phyloP scores from a whole-genome alignment of 345 rosid species.

The Boechera retrofracta region DNA sequence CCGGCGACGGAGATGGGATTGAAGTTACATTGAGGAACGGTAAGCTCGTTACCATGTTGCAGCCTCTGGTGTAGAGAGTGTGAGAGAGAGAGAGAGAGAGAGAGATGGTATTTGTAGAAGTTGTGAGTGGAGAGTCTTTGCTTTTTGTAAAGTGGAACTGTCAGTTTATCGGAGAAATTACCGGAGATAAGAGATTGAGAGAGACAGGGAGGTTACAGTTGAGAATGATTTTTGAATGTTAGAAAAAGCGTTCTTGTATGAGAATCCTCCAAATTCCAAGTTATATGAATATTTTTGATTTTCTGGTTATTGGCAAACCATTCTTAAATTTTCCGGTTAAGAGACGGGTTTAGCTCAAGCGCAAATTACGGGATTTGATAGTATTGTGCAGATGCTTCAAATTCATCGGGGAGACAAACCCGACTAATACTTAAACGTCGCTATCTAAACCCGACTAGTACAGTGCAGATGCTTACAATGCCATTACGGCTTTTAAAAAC shows the following conservation, averaged over 20 bases:
- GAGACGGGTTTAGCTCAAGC: neutral
- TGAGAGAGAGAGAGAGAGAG: neutral
- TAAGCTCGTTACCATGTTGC: slow-evolving; percentile 46
- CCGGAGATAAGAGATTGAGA: neutral
- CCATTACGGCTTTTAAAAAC: neutral
- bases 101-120: neutral
- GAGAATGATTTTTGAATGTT: neutral
- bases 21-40: slow-evolving; percentile 28
- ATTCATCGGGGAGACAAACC: no score
- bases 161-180: neutral
- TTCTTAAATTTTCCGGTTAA: neutral
- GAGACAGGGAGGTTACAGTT: neutral
- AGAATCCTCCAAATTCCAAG: neutral
- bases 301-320: neutral
- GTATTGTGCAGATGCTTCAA: no score
- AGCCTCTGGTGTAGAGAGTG: neutral
- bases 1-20: neutral
- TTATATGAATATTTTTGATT: no score
- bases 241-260: neutral
- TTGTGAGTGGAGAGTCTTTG: neutral
- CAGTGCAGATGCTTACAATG: neutral
- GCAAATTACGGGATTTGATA: no score
- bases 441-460: no score
- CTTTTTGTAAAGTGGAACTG: neutral
- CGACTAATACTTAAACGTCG: no score